Evolutionary conservation across 2,329 filamentous ascomycete species (phyloP), one percentile per base, ranked within the genome.

Genomic region (Exophiala calicioides): DNA sequence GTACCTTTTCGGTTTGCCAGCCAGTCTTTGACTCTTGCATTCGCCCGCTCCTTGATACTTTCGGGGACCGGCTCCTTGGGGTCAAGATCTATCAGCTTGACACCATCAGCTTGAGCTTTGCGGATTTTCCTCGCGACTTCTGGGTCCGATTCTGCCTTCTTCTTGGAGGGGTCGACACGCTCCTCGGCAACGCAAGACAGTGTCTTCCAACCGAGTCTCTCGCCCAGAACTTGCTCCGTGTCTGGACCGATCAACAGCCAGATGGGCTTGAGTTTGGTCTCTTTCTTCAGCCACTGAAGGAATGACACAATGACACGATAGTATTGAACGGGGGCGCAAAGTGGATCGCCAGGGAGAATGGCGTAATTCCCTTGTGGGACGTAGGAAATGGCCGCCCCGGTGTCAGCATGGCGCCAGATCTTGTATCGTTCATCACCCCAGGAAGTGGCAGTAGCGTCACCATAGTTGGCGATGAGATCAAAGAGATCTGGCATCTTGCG

Each of bases 381-480:
- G 62, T 88, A 96, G 8, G 89, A 87, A 24, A 95, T 78, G 4
- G 90, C 90, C 0, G 90, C 90, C 37, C 90, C 90, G 2, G 86
- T 91, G 24, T 72, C 66, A 16, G 79, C 70, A 62, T 95, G 88
- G 21, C 90, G 84, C 88, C 89, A 96, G 47, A 95, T 83, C 62
- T 88, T 78, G 65, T 90, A 95, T 5, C 89, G 83, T 5, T 90
- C 86, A 65, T 96, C 90, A 5, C 93, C 79, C 89, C 90, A 96
- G 0, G 89, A 93, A 0, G 90, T 96, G 62, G 95, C 94, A 37
- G 89, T 90, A 2, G 90, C 89, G 67, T 96, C 90, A 53, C 90
- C 90, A 59, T 96, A 96, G 67, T 96, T 96, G 62, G 89, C 89
- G 65, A 96, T 90, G 31, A 96, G 82, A 63, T 95, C 86, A 64